These are phyloP conservation scores for Yamadazyma dushanensis DNA, from an alignment of 1,139 yeast species.

Conservation along the genomic window DNA sequence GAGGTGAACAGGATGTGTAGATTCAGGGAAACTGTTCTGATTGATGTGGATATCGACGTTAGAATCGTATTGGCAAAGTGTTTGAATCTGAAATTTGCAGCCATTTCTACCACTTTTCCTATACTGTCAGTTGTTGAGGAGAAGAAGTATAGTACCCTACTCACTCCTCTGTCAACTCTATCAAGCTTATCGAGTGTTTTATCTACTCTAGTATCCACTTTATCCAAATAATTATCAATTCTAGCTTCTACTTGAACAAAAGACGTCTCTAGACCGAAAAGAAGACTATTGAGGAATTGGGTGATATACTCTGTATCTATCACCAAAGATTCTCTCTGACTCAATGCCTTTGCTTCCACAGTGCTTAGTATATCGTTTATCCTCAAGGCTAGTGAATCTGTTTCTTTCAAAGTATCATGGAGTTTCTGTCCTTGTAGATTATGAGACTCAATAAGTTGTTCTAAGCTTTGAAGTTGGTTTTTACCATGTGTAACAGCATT, in stretches of 20 bases:
- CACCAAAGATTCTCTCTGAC: not conserved
- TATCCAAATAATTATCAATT: slow-evolving; percentile 4
- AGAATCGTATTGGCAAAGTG: too few relatives aligned
- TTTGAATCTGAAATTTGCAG: too few relatives aligned
- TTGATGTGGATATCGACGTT: too few relatives aligned
- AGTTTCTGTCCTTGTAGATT: not conserved
- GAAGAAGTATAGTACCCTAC: not conserved
- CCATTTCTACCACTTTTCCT: too few relatives aligned
- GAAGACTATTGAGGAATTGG: slow-evolving; percentile 9
- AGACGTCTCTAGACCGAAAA: slow-evolving; percentile 8
- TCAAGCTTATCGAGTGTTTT: slow-evolving; percentile 8
- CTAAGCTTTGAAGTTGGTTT: slow-evolving; percentile 1
- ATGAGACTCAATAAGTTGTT: not conserved
- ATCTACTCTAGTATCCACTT: slow-evolving; percentile 6
- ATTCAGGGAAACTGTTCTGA: too few relatives aligned
- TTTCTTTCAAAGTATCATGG: not conserved
- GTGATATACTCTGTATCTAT: not conserved
- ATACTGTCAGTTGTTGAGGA: not conserved
- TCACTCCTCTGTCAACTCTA: slow-evolving; percentile 1
- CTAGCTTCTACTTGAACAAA: slow-evolving; percentile 6
- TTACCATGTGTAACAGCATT: slow-evolving; percentile 1
- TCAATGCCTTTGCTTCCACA: slow-evolving; percentile 4
- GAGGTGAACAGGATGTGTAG: too few relatives aligned
- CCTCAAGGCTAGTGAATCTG: slow-evolving; percentile 2
- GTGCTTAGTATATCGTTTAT: slow-evolving; percentile 3